Conservation (phyloP, 176 grass and related monocot species). For the Stipa capillata region DNA sequence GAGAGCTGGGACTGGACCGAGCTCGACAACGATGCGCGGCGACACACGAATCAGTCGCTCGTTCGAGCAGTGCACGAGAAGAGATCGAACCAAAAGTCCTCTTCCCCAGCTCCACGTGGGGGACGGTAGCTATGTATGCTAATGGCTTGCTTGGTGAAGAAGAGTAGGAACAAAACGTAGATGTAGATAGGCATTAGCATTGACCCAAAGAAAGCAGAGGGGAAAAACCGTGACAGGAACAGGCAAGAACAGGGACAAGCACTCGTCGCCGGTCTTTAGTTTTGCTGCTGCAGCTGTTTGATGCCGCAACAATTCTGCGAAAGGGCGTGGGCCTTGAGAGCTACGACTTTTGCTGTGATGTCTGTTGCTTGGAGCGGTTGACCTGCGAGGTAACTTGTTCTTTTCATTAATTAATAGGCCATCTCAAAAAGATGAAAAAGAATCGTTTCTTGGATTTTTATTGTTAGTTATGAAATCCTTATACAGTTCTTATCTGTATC, state of each 20-base stretch:
- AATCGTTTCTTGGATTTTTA: background rate
- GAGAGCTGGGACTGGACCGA: background rate
- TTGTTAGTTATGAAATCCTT: background rate
- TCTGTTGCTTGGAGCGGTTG: background rate
- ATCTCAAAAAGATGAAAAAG: background rate
- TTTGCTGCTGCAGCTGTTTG: background rate
- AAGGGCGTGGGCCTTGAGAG: conserved; percentile 7
- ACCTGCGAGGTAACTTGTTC: background rate
- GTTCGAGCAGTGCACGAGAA: background rate
- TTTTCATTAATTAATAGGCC: background rate
- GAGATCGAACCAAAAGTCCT: background rate
- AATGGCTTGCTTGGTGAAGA: background rate
- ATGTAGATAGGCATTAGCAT: background rate
- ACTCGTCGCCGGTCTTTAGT: conserved; percentile 20
- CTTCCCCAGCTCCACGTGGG: background rate
- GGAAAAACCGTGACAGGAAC: background rate
- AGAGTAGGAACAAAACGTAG: background rate
- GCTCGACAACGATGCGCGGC: background rate
- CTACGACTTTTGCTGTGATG: background rate
- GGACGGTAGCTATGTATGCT: background rate
- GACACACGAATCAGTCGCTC: background rate
- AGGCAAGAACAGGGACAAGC: conserved; percentile 7
- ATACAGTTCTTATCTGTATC: background rate
- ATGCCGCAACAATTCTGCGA: background rate
- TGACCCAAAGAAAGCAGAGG: background rate